Conservation (phyloP, 2,329 filamentous ascomycete genomes). For the Arthroderma uncinatum region DNA sequence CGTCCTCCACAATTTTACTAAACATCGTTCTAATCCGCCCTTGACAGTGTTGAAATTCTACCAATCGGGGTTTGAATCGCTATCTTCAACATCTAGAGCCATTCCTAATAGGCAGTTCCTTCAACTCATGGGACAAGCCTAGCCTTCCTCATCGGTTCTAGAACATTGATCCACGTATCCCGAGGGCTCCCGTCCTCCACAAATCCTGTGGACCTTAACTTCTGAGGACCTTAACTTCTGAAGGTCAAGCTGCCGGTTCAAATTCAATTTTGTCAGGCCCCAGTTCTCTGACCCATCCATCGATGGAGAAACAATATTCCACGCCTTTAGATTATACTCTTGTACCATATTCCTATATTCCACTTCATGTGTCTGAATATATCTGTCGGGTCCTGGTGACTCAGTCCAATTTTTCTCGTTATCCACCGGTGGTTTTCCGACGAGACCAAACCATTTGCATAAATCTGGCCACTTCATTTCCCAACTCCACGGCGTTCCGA, state of each 20-base stretch:
- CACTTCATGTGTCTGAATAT: slow-evolving; percentile 9
- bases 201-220: slow-evolving; percentile 11
- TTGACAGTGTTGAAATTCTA: not conserved
- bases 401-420: slow-evolving; percentile 8
- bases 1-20: not conserved
- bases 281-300: slow-evolving; percentile 15
- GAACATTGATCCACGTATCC: slow-evolving; percentile 10
- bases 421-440: slow-evolving; percentile 11
- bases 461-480: slow-evolving; percentile 12
- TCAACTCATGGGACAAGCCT: slow-evolving; percentile 10
- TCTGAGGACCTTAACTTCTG: slow-evolving; percentile 12
- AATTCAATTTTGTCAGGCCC: slow-evolving; percentile 13
- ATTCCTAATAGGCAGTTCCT: not conserved
- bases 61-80: not conserved
- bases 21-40: not conserved
- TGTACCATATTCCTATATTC: slow-evolving; percentile 11
- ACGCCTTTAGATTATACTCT: slow-evolving; percentile 11
- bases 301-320: slow-evolving; percentile 10
- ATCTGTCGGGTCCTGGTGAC: slow-evolving; percentile 11
- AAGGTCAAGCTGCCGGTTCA: slow-evolving; percentile 11
- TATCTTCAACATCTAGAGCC: not conserved
- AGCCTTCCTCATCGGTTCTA: slow-evolving; percentile 12
- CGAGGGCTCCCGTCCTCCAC: slow-evolving; percentile 9
- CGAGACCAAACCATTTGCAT: slow-evolving; percentile 13
- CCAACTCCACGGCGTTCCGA: slow-evolving; percentile 11